Percentiles rank a stretch among this genome's conserved stretches.
Evolutionary conservation across 2,329 filamentous ascomycete genomes (phyloP).

Genomic region (Tolypocladium paradoxum): DNA sequence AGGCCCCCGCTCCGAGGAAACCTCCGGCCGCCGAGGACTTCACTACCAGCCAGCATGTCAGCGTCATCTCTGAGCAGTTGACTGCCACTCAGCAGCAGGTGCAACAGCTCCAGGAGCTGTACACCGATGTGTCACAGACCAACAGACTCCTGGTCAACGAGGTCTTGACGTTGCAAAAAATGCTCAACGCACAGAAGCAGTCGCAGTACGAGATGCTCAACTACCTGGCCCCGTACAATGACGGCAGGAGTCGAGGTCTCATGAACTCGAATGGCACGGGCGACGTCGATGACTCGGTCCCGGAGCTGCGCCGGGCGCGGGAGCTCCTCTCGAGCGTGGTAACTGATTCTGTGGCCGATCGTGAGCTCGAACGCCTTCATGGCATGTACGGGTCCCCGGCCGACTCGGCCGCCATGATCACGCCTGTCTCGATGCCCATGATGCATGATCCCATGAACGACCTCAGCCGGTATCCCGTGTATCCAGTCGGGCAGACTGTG

Average conservation of each 20-base stretch:
- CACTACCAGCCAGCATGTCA: slow-evolving; percentile 76
- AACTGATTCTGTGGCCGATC: slow-evolving; percentile 40
- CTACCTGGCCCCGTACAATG: slow-evolving; percentile 39
- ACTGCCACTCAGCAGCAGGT: slow-evolving; percentile 88
- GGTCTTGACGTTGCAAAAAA: slow-evolving; percentile 49
- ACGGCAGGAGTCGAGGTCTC: slow-evolving; percentile 26
- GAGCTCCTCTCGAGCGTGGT: slow-evolving; percentile 44
- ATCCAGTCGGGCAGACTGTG: slow-evolving; percentile 81
- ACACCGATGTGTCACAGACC: slow-evolving; percentile 61
- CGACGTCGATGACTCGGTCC: slow-evolving; percentile 37
- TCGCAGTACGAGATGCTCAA: slow-evolving; percentile 47
- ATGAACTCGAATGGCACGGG: slow-evolving; percentile 25
- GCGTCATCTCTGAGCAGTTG: slow-evolving; percentile 77
- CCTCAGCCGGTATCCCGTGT: slow-evolving; percentile 57
- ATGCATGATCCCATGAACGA: slow-evolving; percentile 45
- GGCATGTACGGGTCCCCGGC: slow-evolving; percentile 42
- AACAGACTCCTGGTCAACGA: slow-evolving; percentile 54
- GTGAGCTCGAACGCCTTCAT: slow-evolving; percentile 45
- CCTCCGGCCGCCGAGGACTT: slow-evolving; percentile 56
- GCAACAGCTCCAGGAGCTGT: slow-evolving; percentile 75
- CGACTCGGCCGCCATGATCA: slow-evolving; percentile 35
- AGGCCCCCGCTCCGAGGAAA: slow-evolving; percentile 86
- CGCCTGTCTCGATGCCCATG: slow-evolving; percentile 32
- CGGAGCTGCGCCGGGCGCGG: slow-evolving; percentile 43
- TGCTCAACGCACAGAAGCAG: slow-evolving; percentile 47